phyloP scores from a whole-genome alignment of 2,329 filamentous ascomycete species.

The Aureobasidium sp. region DNA sequence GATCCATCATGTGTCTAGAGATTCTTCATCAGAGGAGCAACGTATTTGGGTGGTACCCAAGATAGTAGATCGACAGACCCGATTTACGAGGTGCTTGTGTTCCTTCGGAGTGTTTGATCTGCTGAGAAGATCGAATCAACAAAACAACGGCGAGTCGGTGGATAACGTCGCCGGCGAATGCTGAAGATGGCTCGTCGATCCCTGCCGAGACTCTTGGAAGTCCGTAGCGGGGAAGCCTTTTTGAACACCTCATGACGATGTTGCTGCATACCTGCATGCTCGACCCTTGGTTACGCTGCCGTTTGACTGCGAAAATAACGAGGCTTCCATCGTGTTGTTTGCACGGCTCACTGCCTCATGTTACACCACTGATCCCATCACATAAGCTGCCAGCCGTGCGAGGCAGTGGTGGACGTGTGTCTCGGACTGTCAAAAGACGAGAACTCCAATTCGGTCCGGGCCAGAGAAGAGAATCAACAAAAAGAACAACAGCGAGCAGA shows the following conservation, averaged over 20 bases:
- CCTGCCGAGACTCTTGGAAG: not conserved
- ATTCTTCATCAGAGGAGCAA: not conserved
- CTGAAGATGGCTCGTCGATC: conserved; percentile 3
- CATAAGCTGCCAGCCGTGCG: not conserved
- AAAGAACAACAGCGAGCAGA: not conserved
- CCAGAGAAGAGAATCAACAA: not conserved
- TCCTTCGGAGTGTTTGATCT: not conserved
- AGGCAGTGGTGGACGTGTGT: not conserved
- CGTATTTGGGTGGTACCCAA: not conserved
- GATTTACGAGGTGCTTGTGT: not conserved
- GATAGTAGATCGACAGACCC: not conserved
- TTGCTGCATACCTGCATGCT: conserved; percentile 11
- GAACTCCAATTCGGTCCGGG: not conserved
- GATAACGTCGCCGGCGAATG: not conserved
- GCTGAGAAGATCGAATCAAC: not conserved
- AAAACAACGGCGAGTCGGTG: conserved; percentile 1
- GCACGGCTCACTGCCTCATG: not conserved
- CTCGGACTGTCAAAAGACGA: not conserved
- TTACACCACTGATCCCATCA: not conserved
- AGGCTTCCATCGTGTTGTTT: not conserved
- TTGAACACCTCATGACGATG: conserved; percentile 8
- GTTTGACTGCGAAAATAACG: not conserved
- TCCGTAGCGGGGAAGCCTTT: conserved; percentile 14
- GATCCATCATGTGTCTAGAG: not conserved
- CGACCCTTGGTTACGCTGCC: conserved; percentile 2